phyloP scores from a whole-genome alignment of 2,329 filamentous ascomycete species.

The Alternaria sp. region DNA sequence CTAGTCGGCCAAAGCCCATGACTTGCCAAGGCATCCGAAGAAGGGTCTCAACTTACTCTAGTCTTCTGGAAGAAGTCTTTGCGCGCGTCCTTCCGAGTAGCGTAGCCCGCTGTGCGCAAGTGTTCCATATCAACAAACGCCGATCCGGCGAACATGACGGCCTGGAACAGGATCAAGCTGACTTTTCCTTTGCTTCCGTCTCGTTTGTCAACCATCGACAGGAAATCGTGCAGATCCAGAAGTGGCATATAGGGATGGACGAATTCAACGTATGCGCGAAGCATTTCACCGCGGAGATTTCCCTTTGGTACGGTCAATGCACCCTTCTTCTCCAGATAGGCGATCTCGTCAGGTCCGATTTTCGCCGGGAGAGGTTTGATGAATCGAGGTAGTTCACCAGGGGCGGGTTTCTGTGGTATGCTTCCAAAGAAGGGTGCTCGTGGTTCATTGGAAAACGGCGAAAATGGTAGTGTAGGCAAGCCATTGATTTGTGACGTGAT shows the following conservation, averaged over 20 bases:
- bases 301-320: slow-evolving; percentile 77
- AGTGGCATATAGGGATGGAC: slow-evolving; percentile 95
- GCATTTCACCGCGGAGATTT: slow-evolving; percentile 76
- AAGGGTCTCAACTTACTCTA: slow-evolving; percentile 64
- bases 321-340: slow-evolving; percentile 83
- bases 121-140: slow-evolving; percentile 84
- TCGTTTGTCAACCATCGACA: slow-evolving; percentile 65
- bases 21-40: slow-evolving; percentile 6
- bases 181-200: slow-evolving; percentile 75
- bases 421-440: slow-evolving; percentile 52
- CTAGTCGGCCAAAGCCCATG: slow-evolving; percentile 15
- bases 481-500: slow-evolving; percentile 45
- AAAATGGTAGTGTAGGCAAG: slow-evolving; percentile 44
- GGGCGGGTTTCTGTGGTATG: slow-evolving; percentile 54
- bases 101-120: slow-evolving; percentile 77
- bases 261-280: slow-evolving; percentile 84
- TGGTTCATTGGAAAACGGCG: slow-evolving; percentile 40
- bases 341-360: slow-evolving; percentile 80
- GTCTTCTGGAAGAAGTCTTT: slow-evolving; percentile 90
- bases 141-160: slow-evolving; percentile 91
- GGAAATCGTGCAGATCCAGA: slow-evolving; percentile 69
- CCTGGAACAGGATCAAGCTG: slow-evolving; percentile 88
- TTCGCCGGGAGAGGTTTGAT: slow-evolving; percentile 79
- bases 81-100: slow-evolving; percentile 78
- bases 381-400: slow-evolving; percentile 66